A percentile compares a stretch with the other conserved stretches of the same genome.
phyloP scores from a whole-genome alignment of 345 rosid genomes.

The Citrus mangshanensis region DNA sequence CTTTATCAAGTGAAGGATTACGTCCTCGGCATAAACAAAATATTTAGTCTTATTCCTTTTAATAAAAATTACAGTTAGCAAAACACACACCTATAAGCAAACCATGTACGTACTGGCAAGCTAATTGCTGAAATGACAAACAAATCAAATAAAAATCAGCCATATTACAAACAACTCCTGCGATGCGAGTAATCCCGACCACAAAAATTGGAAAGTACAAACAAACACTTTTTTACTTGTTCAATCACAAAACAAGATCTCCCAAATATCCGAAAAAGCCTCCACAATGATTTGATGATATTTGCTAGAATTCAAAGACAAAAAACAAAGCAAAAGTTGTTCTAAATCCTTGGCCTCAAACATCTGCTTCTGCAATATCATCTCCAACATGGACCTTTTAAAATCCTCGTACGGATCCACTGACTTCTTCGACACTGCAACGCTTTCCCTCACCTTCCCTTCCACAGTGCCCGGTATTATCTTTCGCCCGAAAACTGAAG shows the following conservation, averaged over 20 bases:
- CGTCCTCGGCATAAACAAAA: background rate
- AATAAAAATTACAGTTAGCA: background rate
- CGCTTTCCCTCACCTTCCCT: constrained; percentile 40
- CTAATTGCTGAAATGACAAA: background rate
- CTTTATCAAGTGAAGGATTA: background rate
- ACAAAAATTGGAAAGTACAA: background rate
- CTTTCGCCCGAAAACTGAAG: constrained; percentile 11
- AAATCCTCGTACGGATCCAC: constrained; percentile 54
- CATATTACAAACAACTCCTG: too few species aligned
- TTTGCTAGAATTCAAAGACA: constrained; percentile 44
- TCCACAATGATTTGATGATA: constrained; percentile 47
- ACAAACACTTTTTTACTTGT: background rate
- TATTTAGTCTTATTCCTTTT: background rate
- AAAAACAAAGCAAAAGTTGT: constrained; percentile 50
- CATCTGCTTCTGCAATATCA: constrained; percentile 54
- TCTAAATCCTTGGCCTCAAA: constrained; percentile 44
- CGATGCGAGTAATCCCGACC: too few species aligned
- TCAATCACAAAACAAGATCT: constrained; percentile 37
- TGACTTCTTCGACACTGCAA: constrained; percentile 60
- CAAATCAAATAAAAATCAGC: background rate
- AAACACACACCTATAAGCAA: background rate
- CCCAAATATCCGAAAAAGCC: constrained; percentile 58
- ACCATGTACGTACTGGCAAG: background rate
- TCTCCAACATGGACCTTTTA: constrained; percentile 60
- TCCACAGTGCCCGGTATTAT: constrained; percentile 2